phyloP scores from a whole-genome alignment of 2,329 filamentous ascomycete genomes.

The Blastomyces emzantsi region DNA sequence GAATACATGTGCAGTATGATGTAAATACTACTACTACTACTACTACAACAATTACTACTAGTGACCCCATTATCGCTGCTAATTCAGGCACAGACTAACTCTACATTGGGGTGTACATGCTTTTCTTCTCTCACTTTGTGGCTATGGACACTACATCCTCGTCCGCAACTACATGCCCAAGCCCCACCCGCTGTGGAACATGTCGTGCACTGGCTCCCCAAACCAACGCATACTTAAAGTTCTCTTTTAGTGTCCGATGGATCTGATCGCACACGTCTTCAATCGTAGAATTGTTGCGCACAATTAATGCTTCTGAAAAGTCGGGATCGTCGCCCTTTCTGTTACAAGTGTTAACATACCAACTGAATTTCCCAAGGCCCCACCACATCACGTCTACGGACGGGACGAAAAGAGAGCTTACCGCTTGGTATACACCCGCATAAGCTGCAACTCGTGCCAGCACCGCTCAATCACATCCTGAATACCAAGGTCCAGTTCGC shows the following conservation, averaged over 20 bases:
- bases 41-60: background rate
- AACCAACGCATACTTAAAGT: conserved; percentile 96
- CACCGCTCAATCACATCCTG: conserved; percentile 88
- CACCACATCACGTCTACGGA: background rate
- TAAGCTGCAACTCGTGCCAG: conserved; percentile 85
- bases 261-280: conserved; percentile 97
- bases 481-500: conserved; percentile 88
- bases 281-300: conserved; percentile 76
- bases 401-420: conserved; percentile 19
- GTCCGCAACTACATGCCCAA: conserved; percentile 67
- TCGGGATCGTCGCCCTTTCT: conserved; percentile 84
- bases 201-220: conserved; percentile 97
- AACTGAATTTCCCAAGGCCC: background rate
- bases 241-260: conserved; percentile 90
- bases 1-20: too few species aligned
- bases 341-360: conserved; percentile 9
- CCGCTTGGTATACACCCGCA: conserved; percentile 89
- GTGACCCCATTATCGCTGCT: background rate
- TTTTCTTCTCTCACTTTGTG: conserved; percentile 30
- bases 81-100: background rate
- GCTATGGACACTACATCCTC: conserved; percentile 62
- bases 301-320: conserved; percentile 87
- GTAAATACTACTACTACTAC: too few species aligned
- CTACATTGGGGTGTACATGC: background rate
- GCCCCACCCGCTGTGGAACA: conserved; percentile 83